Base-by-base conservation (phyloP, 2,329 filamentous ascomycete genomes). In the Capronia americana region DNA sequence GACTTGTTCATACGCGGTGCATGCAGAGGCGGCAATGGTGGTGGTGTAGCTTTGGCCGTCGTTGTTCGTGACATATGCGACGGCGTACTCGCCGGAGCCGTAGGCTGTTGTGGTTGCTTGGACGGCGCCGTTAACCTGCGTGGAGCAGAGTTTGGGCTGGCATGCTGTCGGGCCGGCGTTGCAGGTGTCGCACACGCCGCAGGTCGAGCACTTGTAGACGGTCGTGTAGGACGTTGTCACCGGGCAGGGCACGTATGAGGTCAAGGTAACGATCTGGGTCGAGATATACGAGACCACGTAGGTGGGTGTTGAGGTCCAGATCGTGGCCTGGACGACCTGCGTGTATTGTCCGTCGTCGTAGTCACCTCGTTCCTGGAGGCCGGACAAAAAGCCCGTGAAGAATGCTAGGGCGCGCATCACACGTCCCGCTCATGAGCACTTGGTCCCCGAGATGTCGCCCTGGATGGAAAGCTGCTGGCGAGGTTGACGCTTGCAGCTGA, bases 201-300 rank as follows among this genome's bases (percentile, higher is more conserved):
- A 61, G n/a, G 28, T 54, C 48, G 58, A 61, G 58, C 58, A 61
- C 5, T 61, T 28, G 32, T 54, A 54, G n/a, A 61, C 32, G 1
- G 58, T 61, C 24, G 58, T 61, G 58, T 61, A 61, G 58, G 46
- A 53, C 3, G 48, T 61, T 23, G 50, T 32, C 7, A 61, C 58
- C 6, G 46, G 46, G 46, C 58, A 61, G 20, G 58, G 58, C 11
- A 61, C n/a, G 58, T 61, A 61, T 1, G 46, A 38, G 14, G 58
- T 61, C 23, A 61, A 12, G 20, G 58, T 61, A 28, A 61, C 32
- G 48, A 61, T 61, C 28, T 53, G 46, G n/a, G 58, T 61, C 23
- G 46, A 53, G 48, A 41, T 32, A 7, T 61, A 61, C 6, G 58
- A 54, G 7, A 51, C 50, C 14, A 38, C 48, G 48, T 61, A 61